Base-by-base conservation (phyloP, 1,284 basidiomycete genomes). In the Rhodotorula mucilaginosa region DNA sequence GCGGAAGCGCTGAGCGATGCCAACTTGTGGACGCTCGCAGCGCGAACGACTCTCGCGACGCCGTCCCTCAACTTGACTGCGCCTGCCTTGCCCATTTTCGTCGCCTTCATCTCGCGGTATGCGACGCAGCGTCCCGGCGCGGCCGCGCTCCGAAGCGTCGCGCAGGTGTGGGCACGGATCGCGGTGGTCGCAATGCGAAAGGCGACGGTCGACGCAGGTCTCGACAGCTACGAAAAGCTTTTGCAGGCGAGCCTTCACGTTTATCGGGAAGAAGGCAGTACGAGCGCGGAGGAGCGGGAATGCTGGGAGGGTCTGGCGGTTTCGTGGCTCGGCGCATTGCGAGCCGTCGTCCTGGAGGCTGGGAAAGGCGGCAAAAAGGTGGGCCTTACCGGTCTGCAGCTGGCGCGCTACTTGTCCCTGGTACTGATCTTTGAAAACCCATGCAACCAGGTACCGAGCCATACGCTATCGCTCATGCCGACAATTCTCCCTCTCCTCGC, bases 291-390 rank as follows among this genome's bases (percentile, higher is more conserved):
- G 21, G 49, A 60, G 23, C 49, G 16, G 15, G 21, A 3, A 1
- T 7, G 26, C 1, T 76, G 75, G 75, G 56, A 65, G 26, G 60
- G 67, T 23, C 46, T 76, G 12, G 75, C 52, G 2, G 63, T 64
- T 2, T 49, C 60, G 2, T 72, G 73, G 70, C 51, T 71, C 21
- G 60, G 64, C 52, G 54, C 70, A 26, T 47, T 71, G 47, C 67
- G 66, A 23, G 13, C 15, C 13, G 44, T 66, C 15, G 60, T 74
- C 1, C 52, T 67, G 8, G 71, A 76, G 15, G 64, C 69, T 1
- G 75, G 68, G 6, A 76, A 76, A 56, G 70, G 67, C 5, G 73
- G 68, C 47, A 76, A 74, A 54, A 76, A 72, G 70, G 74, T 74
- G 26, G 29, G 68, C 7, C 31, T 39, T 48, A 2, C n/a, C 54